Base-by-base conservation (phyloP, 331 rosid genomes). In the Acacia concinna region DNA sequence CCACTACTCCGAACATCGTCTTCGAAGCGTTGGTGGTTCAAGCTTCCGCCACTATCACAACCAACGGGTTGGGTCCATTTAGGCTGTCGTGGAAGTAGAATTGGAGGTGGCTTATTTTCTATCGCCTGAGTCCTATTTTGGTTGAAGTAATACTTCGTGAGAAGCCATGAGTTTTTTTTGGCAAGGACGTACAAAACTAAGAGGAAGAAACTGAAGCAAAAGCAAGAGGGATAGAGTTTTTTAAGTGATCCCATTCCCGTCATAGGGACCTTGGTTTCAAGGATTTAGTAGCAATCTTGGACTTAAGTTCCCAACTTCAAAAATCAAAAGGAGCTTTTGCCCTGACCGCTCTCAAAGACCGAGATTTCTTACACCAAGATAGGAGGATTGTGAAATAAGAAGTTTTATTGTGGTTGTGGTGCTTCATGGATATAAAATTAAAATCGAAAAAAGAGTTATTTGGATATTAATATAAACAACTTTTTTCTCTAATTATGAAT, bases 1-100 rank as follows among this genome's bases (percentile, higher is more conserved):
- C 21, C 71, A 84, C 85, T 0, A 75, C 31, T 5, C 88, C 88
- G 21, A 84, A 84, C 0, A 0, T 7, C 1, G 86, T 73, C 6
- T 13, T 1, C 4, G 88, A 82, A 12, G 65, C 47, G 15, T 51
- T 54, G 12, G 77, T 79, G 6, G 25, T 52, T 1, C 43, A 20
- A 15, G 87, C 81, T 75, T 74, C 82, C 0, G 80, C 82, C 1
- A 83, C 84, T 32, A 46, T 74, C 8, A 87, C 52, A 18, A 83
- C 83, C 10, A 85, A 84, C 0, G 80, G 74, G 73, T 57, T 84
- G 51, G 41, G 18, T 15, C 88, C 88, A 3, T 83, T 6, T 10
- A 63, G 35, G 25, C 73, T 72, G 83, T 87, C 86, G 37, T 87
- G 90, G 74, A 82, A 82, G 81, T 79, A 87, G 79, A 87, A 87